Base-by-base conservation (phyloP, 2,329 filamentous ascomycete species). In the Alternaria ethzedia region DNA sequence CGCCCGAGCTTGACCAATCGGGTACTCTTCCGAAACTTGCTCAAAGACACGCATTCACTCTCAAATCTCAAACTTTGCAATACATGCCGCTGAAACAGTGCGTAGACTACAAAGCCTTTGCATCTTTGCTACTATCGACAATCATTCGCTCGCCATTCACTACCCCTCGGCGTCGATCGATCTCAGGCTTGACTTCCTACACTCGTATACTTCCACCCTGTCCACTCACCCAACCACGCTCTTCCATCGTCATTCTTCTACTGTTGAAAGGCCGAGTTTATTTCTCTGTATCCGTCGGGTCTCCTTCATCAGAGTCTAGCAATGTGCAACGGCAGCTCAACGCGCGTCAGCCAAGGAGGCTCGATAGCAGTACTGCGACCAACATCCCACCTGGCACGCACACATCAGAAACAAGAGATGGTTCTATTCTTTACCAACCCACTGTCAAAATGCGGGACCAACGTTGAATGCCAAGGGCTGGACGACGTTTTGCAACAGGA, bases 21-120 rank as follows among this genome's bases (percentile, higher is more conserved):
- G 71, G 74, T 78, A 68, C 74, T 77, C 73, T 51, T 61, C 20
- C 67, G 70, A 75, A 79, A 79, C 70, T 64, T 79, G 77, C 77
- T 79, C 77, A 79, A 77, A 73, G 71, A 67, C 21, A 64, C 75
- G 74, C 75, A 73, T 70, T 73, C 65, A 59, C 61, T 49, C 74
- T 71, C 71, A 70, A 63, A 32, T 25, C 17, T 57, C 45, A 57
- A 58, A 65, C 58, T 41, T 15, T n/a, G 50, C 12, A 26, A 15
- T 17, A n/a, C 21, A 30, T 25, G 46, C 17, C 9, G 6, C 21
- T 2, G 15, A 12, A 28, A 57, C 10, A 6, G 17, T 21, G 23
- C 30, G 6, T 15, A 51, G 15, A 25, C 8, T 57, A 23, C 10
- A 23, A 13, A 21, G 6, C 1, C 17, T 47, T 57, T 21, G 4